Percentiles rank a stretch among this genome's conserved stretches.
Evolutionary conservation across 75 land plant species (phyloP).

Genomic region (Pseudotsuga menziesii): DNA sequence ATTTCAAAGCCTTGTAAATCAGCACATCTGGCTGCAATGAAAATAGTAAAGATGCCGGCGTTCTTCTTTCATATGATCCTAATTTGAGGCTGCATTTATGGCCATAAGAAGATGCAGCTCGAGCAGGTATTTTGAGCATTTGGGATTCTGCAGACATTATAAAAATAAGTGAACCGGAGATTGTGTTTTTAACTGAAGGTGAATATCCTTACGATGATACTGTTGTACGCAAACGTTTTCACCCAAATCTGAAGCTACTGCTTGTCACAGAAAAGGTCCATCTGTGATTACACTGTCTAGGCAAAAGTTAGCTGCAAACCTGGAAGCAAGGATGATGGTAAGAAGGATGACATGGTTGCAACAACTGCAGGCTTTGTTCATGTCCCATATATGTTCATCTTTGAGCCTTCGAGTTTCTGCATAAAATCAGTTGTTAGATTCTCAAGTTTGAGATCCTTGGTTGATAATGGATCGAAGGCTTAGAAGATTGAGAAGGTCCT

Average conservation of each 20-base stretch:
- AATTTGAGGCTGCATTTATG: slow-evolving; percentile 86
- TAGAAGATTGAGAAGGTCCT: too few relatives aligned
- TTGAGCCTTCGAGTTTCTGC: too few relatives aligned
- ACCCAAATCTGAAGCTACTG: slow-evolving; percentile 72
- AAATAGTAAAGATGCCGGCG: slow-evolving; percentile 78
- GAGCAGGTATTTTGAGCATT: slow-evolving; percentile 80
- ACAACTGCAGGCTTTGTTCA: too few relatives aligned
- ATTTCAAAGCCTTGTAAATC: slow-evolving; percentile 94
- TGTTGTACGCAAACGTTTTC: slow-evolving; percentile 65
- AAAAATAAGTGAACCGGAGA: slow-evolving; percentile 89
- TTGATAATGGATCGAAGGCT: too few relatives aligned
- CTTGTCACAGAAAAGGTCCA: slow-evolving; percentile 94
- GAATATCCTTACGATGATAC: slow-evolving; percentile 74
- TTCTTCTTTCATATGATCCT: slow-evolving; percentile 83
- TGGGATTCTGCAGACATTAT: slow-evolving; percentile 89
- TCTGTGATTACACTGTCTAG: too few relatives aligned
- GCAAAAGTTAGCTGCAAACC: too few relatives aligned
- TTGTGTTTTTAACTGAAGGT: slow-evolving; percentile 71
- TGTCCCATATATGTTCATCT: too few relatives aligned
- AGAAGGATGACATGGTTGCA: too few relatives aligned
- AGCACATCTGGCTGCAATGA: slow-evolving; percentile 77
- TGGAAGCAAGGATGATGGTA: too few relatives aligned
- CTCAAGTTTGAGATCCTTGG: too few relatives aligned
- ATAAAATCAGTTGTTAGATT: too few relatives aligned
- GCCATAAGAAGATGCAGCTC: slow-evolving; percentile 70